Evolutionary conservation across 2,329 filamentous ascomycete genomes (phyloP), one percentile per base, ranked within the genome.

Genomic region (Epichloe typhina): DNA sequence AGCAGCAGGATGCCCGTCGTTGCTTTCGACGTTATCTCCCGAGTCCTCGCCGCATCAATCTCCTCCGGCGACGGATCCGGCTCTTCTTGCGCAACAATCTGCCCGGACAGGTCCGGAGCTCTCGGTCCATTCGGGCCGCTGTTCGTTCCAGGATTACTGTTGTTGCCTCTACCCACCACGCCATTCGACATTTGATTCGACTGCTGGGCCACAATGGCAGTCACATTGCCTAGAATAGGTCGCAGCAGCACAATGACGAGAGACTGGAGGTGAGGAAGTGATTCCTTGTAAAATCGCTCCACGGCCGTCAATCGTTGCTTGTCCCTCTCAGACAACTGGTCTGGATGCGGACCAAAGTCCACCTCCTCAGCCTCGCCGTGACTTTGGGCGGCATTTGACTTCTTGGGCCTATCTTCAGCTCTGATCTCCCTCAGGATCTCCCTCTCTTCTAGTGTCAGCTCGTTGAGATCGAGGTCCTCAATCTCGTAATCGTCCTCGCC

Each of bases 211-310:
- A 91, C 83, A 51, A 93, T 76, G n/a, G 88, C 84, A 31, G 88
- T 93, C 45, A 96, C 88, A 61, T 94, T 94, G 38, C 84, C 78
- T 53, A 97, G 70, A 41, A 97, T 84, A 13, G 89, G 86, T 64
- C 93, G 95, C 57, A 97, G 77, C 39, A 97, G 75, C 4, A 97
- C 90, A 58, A 97, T 95, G 4, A 95, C 85, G 13, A 97, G 72
- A 1, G 91, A 97, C 64, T 97, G 93, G 15, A 98, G 70, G 64
- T 95, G 83, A 1, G 91, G 88, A 48, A 98, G 71, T 0, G 86
- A 80, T 55, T 84, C 75, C 61, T 78, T 76, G 62, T 97, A 98
- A 61, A 94, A 94, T 7, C 74, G 70, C 62, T 96, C 88, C 13
- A 97, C 81, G 1, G 83, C 77, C 57, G 83, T 69, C 49, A 95